These are phyloP conservation scores for Cladosporium oxysporum DNA, from an alignment of 2,329 filamentous ascomycete species.

Conservation along the genomic window DNA sequence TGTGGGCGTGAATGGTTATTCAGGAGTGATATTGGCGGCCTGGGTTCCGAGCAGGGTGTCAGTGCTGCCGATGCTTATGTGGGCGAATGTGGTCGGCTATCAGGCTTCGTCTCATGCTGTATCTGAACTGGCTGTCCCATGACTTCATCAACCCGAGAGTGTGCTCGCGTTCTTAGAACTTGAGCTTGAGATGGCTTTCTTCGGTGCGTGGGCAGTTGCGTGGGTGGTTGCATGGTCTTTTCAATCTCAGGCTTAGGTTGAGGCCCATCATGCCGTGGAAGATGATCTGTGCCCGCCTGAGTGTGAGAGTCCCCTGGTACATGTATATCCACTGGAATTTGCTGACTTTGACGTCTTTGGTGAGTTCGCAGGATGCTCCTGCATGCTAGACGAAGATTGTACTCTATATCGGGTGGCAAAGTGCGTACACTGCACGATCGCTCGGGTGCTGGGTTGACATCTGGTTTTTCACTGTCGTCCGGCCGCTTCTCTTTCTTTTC, in stretches of 20 bases:
- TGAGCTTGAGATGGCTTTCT: neutral
- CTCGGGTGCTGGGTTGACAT: neutral
- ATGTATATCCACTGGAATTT: neutral
- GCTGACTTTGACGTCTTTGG: neutral
- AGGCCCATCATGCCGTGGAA: neutral
- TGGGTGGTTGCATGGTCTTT: neutral
- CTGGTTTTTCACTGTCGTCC: neutral
- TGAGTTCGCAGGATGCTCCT: neutral
- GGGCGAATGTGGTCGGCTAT: neutral
- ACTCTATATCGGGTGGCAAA: neutral
- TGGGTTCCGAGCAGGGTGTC: neutral
- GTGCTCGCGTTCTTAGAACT: neutral
- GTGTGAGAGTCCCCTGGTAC: too few relatives aligned
- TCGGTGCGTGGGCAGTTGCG: neutral
- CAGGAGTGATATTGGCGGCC: neutral
- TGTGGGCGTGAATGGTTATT: neutral
- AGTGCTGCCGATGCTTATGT: neutral
- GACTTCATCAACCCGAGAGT: neutral
- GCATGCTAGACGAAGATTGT: neutral
- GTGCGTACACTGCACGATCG: slow-evolving; percentile 3
- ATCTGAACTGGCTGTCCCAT: neutral
- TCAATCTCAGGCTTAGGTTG: neutral
- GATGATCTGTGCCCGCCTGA: neutral
- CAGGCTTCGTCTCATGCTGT: neutral
- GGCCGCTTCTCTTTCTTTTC: neutral